A percentile compares a stretch with the other conserved stretches of the same genome.
Conservation (phyloP, 257 asterid species). For the Solanum stenotomum region DNA sequence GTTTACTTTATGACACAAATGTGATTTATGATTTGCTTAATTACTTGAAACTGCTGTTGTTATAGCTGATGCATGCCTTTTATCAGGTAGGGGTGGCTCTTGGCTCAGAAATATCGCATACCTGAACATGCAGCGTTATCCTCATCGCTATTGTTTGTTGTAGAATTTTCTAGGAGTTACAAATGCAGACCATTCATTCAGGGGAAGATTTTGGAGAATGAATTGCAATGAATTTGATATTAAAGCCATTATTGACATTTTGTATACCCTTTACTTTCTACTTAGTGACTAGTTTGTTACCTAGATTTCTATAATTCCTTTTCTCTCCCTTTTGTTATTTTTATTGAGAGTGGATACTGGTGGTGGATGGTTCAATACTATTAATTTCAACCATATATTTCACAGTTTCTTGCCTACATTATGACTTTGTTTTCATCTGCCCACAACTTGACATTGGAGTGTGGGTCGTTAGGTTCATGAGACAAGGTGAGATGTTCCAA, state of each 20-base stretch:
- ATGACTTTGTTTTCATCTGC: not conserved
- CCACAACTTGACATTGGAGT: not conserved
- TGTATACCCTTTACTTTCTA: not conserved
- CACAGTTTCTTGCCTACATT: not conserved
- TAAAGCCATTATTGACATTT: not conserved
- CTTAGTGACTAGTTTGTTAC: not conserved
- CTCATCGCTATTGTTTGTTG: not conserved
- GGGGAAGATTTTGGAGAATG: not conserved
- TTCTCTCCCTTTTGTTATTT: not conserved
- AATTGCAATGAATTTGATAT: not conserved
- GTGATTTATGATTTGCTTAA: not conserved
- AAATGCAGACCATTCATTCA: not conserved
- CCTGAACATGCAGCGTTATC: not conserved
- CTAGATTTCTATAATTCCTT: not conserved
- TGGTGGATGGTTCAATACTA: not conserved
- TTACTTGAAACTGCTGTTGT: not conserved
- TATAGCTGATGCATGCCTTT: not conserved
- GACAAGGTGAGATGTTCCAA: not conserved
- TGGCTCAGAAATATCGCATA: not conserved
- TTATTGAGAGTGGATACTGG: not conserved
- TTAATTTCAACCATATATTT: not conserved
- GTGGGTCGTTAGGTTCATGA: not conserved
- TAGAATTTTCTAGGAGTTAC: not conserved
- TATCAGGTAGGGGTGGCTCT: not conserved
- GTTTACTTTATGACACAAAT: not conserved